phyloP scores from a whole-genome alignment of 345 rosid genomes.

The Salix udensis region DNA sequence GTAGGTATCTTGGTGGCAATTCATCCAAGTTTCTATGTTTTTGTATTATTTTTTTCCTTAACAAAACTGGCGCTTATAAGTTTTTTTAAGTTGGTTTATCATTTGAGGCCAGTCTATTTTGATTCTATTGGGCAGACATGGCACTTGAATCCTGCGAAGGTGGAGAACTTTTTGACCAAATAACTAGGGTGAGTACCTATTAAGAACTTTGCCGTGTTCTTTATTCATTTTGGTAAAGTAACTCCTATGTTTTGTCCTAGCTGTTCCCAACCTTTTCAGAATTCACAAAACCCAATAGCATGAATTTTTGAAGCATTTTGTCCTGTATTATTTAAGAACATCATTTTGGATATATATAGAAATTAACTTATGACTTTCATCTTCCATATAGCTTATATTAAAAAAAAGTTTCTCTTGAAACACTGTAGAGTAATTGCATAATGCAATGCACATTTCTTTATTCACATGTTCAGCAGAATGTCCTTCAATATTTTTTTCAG shows the following conservation, averaged over 20 bases:
- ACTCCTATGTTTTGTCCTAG: background rate
- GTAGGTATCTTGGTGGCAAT: constrained; percentile 47
- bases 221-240: constrained; percentile 4
- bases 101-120: constrained; percentile 26
- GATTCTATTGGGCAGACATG: constrained; percentile 61
- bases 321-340: background rate
- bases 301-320: background rate
- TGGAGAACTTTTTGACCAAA: constrained; percentile 97
- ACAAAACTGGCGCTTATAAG: background rate
- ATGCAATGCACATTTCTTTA: background rate
- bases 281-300: background rate
- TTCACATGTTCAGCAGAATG: background rate
- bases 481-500: background rate
- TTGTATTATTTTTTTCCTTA: constrained; percentile 1
- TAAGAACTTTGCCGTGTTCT: background rate
- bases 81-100: constrained; percentile 11
- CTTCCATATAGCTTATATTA: background rate
- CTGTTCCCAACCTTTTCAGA: background rate
- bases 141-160: constrained; percentile 99
- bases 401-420: constrained; percentile 2
- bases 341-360: background rate
- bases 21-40: background rate
- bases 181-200: constrained; percentile 75
- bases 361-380: background rate
- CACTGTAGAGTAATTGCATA: background rate